Evolutionary conservation across 345 rosid genomes (phyloP).

Genomic region (Syzygium aromaticum): DNA sequence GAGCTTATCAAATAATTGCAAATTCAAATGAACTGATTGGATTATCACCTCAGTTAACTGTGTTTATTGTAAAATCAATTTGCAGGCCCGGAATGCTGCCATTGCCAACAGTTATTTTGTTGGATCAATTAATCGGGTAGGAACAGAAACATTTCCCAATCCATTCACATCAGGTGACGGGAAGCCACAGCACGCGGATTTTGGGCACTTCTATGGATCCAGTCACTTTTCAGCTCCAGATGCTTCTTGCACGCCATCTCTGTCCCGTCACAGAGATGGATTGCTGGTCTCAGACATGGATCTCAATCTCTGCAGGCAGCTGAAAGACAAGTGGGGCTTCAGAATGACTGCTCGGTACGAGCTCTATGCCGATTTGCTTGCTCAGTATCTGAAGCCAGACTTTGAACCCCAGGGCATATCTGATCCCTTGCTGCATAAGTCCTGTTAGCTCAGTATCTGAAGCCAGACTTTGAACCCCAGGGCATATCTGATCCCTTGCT

Average conservation of each 20-base stretch:
- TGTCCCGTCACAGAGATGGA: slow-evolving; percentile 74
- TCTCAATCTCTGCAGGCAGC: slow-evolving; percentile 83
- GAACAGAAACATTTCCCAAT: slow-evolving; percentile 87
- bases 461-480: slow-evolving; percentile 71
- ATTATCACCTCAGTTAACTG: neutral
- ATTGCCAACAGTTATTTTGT: slow-evolving; percentile 92
- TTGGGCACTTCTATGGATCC: slow-evolving; percentile 92
- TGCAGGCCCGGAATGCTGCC: slow-evolving; percentile 91
- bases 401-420: slow-evolving; percentile 69
- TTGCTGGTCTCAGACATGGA: slow-evolving; percentile 82
- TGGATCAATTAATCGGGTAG: slow-evolving; percentile 95
- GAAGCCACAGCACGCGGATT: slow-evolving; percentile 73
- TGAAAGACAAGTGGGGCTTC: slow-evolving; percentile 96
- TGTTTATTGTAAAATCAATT: neutral
- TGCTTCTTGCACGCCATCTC: slow-evolving; percentile 86
- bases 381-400: slow-evolving; percentile 51
- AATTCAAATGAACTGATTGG: neutral
- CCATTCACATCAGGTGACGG: slow-evolving; percentile 93
- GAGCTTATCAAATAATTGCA: neutral
- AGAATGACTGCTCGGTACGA: slow-evolving; percentile 83
- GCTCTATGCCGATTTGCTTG: slow-evolving; percentile 50
- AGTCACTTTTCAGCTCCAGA: slow-evolving; percentile 93
- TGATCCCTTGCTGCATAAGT: slow-evolving; percentile 68
- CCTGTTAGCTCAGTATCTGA: slow-evolving; percentile 41
- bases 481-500: slow-evolving; percentile 69